phyloP scores from a whole-genome alignment of 179 eudicot species.

The Beta corolliflora region DNA sequence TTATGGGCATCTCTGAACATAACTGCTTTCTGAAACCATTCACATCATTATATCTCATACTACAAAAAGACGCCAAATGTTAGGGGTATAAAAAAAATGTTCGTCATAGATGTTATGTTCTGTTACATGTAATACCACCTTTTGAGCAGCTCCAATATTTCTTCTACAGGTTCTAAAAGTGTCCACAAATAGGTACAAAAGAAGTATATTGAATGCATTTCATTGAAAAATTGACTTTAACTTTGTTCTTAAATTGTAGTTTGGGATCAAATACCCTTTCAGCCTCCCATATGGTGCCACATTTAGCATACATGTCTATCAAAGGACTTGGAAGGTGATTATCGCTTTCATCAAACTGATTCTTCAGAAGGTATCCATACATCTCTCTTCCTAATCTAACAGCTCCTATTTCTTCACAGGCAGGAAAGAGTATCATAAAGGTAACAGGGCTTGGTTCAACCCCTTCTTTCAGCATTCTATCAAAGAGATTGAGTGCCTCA shows the following conservation, averaged over 20 bases:
- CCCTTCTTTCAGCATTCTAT: slow-evolving; percentile 42
- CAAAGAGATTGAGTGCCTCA: slow-evolving; percentile 41
- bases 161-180: neutral
- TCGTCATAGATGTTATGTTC: too few species aligned
- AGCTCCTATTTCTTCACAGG: slow-evolving; percentile 46
- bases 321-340: slow-evolving; percentile 37
- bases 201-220: slow-evolving; percentile 16
- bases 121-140: neutral
- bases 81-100: neutral
- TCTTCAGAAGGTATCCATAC: slow-evolving; percentile 50
- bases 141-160: neutral
- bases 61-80: neutral
- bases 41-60: neutral
- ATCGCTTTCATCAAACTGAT: slow-evolving; percentile 30
- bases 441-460: slow-evolving; percentile 42
- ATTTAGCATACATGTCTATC: slow-evolving; percentile 53
- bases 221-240: neutral
- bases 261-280: slow-evolving; percentile 34
- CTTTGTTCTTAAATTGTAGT: neutral
- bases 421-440: slow-evolving; percentile 49
- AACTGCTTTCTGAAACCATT: neutral
- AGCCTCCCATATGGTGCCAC: slow-evolving; percentile 45
- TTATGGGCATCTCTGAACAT: neutral
- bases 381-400: slow-evolving; percentile 41
- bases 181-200: slow-evolving; percentile 12